Evolutionary conservation across 2,329 filamentous ascomycete genomes (phyloP).

Genomic region (Colletotrichum lindemuthianum): DNA sequence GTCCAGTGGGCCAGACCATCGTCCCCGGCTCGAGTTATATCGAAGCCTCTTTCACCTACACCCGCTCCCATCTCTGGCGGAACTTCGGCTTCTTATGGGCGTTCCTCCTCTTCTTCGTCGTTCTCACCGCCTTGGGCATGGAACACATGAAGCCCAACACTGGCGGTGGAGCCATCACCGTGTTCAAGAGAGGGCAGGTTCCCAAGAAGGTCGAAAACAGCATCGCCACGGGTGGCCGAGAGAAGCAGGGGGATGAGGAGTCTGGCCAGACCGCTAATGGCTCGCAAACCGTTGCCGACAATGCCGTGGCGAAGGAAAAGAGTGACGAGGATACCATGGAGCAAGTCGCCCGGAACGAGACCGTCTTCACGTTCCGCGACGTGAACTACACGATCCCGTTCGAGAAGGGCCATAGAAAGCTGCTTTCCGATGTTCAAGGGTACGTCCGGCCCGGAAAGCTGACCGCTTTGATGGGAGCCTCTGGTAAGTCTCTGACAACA

Average conservation of each 20-base stretch:
- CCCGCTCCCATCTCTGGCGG: constrained; percentile 68
- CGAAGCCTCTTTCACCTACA: constrained; percentile 61
- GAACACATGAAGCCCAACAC: constrained; percentile 65
- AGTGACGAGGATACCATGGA: constrained; percentile 48
- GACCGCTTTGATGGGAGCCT: constrained; percentile 79
- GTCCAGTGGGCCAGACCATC: constrained; percentile 58
- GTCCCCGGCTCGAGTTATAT: constrained; percentile 68
- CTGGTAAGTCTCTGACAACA: constrained; percentile 43
- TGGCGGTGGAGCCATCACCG: constrained; percentile 67
- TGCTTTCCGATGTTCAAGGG: constrained; percentile 82
- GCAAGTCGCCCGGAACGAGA: constrained; percentile 70
- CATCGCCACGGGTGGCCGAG: constrained; percentile 61
- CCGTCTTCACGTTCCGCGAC: constrained; percentile 63
- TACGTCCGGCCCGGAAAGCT: constrained; percentile 85
- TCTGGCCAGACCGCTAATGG: constrained; percentile 53
- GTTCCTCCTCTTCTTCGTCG: constrained; percentile 59
- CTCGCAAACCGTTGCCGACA: constrained; percentile 68
- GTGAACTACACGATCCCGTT: constrained; percentile 61
- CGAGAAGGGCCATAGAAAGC: constrained; percentile 72
- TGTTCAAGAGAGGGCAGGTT: constrained; percentile 71
- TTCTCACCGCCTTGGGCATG: constrained; percentile 49
- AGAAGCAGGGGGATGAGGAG: constrained; percentile 63
- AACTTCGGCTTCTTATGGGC: constrained; percentile 63
- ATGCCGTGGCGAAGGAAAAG: constrained; percentile 33
- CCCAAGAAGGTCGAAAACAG: constrained; percentile 66